Base-by-base conservation (phyloP, 2,329 filamentous ascomycete genomes). In the Aspergillus spinulosporus region DNA sequence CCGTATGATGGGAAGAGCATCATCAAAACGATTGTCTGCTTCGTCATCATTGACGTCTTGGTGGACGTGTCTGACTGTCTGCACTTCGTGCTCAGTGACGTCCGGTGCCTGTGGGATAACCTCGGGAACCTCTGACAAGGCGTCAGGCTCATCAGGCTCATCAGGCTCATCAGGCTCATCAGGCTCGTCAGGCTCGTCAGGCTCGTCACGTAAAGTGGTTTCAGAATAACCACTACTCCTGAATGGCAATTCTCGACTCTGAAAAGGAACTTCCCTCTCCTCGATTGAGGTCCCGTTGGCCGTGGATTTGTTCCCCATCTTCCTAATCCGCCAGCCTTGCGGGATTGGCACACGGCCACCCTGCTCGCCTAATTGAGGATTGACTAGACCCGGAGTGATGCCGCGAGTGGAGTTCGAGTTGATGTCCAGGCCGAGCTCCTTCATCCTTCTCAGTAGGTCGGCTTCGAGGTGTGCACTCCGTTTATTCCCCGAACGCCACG, bases 401-500 rank as follows among this genome's bases (percentile, higher is more conserved):
- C 65, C 65, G 5, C 65, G 56, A 11, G 65, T 67, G 5, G 59
- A 57, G 28, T 66, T 66, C 3, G 29, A n/a, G 0, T 7, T 8
- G 9, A 49, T 54, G 15, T 64, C 49, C 7, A 67, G 47, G 0
- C 57, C 59, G 0, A 36, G 26, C 3, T 28, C 36, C 0, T n/a
- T n/a, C 54, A 67, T 52, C 12, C 52, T 56, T 8, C 34, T 11
- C 2, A 58, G 3, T 0, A 66, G 29, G 0, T 46, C 29, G 1
- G 48, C 39, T 4, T 59, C 61, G 4, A 62, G 47, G 4, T 57
- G 34, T 7, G 45, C 46, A 9, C 66, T 69, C 12, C 55, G 44
- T 43, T 62, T 64, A 47, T 65, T 68, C 1, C 65, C 62, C 1
- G 64, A 61, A 3, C 63, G 63, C 68, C 69, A 71, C 3, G 68